Percentiles rank a stretch among this genome's conserved stretches.
Evolutionary conservation across 2,329 filamentous ascomycete species (phyloP).

Genomic region (Beauveria medogensis): DNA sequence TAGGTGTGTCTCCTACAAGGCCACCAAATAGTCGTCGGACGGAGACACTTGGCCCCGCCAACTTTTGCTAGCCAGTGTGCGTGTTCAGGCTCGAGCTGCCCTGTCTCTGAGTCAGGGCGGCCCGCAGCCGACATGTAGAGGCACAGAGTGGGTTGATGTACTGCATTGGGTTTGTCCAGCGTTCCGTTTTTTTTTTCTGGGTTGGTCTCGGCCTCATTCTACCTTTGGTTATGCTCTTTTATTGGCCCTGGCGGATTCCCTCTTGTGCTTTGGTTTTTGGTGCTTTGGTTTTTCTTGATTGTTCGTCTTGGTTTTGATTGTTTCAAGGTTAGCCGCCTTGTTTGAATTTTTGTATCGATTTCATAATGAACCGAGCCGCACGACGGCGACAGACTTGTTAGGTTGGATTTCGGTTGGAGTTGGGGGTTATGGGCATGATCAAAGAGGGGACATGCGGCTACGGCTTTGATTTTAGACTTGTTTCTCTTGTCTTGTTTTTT

Average conservation of each 20-base stretch:
- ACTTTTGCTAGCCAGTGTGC: too few relatives aligned
- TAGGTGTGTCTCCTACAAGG: background rate
- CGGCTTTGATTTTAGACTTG: background rate
- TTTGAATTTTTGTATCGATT: background rate
- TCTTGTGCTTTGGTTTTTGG: background rate
- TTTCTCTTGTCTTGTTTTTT: background rate
- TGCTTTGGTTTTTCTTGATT: background rate
- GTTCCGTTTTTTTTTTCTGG: background rate
- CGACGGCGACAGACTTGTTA: constrained; percentile 6
- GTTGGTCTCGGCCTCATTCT: background rate
- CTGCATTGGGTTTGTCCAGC: background rate
- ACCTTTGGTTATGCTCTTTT: background rate
- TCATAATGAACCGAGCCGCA: constrained; percentile 1
- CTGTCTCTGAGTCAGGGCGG: too few relatives aligned
- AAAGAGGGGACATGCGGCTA: background rate
- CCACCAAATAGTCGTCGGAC: too few relatives aligned
- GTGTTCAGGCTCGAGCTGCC: too few relatives aligned
- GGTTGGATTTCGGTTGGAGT: background rate
- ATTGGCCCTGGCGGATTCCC: background rate
- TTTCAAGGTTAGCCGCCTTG: too few relatives aligned
- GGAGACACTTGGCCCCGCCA: too few relatives aligned
- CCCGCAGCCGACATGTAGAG: background rate
- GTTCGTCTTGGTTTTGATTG: background rate
- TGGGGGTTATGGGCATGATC: background rate
- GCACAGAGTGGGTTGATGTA: background rate